Conservation (phyloP, 2,329 filamentous ascomycete genomes). For the Alternaria triticimaculans region DNA sequence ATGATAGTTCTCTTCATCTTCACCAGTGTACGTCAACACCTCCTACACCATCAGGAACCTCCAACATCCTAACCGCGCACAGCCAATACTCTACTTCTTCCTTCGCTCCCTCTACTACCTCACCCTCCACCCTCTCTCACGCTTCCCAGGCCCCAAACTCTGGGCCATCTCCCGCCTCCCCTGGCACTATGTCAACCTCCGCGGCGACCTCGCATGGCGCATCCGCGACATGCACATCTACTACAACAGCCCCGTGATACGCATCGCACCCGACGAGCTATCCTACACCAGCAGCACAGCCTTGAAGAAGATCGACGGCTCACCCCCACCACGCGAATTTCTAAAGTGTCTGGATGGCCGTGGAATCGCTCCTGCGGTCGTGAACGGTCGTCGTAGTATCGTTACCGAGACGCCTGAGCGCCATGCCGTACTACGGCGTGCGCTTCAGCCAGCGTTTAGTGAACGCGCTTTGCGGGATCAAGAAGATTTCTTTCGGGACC, state of each 20-base stretch:
- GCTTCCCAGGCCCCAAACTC: slow-evolving; percentile 13
- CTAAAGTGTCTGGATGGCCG: slow-evolving; percentile 3
- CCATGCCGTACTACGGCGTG: not conserved
- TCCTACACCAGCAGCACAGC: not conserved
- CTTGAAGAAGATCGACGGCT: slow-evolving; percentile 5
- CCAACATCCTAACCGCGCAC: not conserved
- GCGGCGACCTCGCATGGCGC: not conserved
- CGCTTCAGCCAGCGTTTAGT: slow-evolving; percentile 1
- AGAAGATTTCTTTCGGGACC: slow-evolving; percentile 3
- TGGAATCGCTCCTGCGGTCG: slow-evolving; percentile 2
- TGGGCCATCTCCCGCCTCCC: slow-evolving; percentile 8
- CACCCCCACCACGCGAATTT: slow-evolving; percentile 10
- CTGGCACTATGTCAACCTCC: slow-evolving; percentile 1
- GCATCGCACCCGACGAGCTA: slow-evolving; percentile 5
- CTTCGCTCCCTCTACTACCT: slow-evolving; percentile 4
- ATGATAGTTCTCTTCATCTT: not conserved
- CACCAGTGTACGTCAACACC: not conserved
- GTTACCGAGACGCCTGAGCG: slow-evolving; percentile 3
- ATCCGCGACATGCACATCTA: slow-evolving; percentile 3
- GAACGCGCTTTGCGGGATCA: slow-evolving; percentile 3
- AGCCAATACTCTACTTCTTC: not conserved
- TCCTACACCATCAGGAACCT: not conserved
- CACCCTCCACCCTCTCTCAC: slow-evolving; percentile 1
- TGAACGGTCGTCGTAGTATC: slow-evolving; percentile 1
- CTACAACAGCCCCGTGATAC: slow-evolving; percentile 3